phyloP scores from a whole-genome alignment of 345 rosid species.

The Isatis tinctoria region DNA sequence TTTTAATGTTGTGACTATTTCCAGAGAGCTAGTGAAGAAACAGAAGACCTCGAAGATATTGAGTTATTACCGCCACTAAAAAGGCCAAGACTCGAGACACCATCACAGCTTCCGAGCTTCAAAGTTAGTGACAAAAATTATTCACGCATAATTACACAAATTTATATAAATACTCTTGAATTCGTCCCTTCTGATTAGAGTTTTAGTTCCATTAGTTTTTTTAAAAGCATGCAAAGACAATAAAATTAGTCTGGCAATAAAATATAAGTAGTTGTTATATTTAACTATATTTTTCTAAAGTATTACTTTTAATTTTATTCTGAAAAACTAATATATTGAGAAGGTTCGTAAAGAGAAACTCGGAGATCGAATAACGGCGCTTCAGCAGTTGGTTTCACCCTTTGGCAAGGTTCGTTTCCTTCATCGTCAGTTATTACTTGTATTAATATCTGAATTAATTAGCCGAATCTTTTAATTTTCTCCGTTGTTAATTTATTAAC shows the following conservation, averaged over 20 bases:
- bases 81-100: constrained; percentile 65
- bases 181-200: not conserved
- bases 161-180: not conserved
- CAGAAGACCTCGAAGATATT: constrained; percentile 20
- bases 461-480: too few species aligned
- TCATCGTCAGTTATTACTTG: not conserved
- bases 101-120: constrained; percentile 71
- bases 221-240: not conserved
- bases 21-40: constrained; percentile 40
- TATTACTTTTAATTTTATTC: not conserved
- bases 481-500: too few species aligned
- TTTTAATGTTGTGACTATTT: constrained; percentile 28
- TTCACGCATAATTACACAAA: not conserved
- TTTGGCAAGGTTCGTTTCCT: constrained; percentile 75
- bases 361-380: constrained; percentile 95
- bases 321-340: not conserved
- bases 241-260: not conserved
- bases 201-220: not conserved
- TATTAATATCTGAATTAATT: not conserved
- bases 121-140: constrained; percentile 44
- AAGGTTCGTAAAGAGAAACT: constrained; percentile 94
- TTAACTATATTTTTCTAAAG: not conserved
- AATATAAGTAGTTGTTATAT: not conserved
- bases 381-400: constrained; percentile 95
- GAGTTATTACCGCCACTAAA: constrained; percentile 39